Evolutionary conservation across 139 green algal genomes (phyloP), one percentile per base, ranked within the genome.

Genomic region (Chlamydomonas sphaeroides): DNA sequence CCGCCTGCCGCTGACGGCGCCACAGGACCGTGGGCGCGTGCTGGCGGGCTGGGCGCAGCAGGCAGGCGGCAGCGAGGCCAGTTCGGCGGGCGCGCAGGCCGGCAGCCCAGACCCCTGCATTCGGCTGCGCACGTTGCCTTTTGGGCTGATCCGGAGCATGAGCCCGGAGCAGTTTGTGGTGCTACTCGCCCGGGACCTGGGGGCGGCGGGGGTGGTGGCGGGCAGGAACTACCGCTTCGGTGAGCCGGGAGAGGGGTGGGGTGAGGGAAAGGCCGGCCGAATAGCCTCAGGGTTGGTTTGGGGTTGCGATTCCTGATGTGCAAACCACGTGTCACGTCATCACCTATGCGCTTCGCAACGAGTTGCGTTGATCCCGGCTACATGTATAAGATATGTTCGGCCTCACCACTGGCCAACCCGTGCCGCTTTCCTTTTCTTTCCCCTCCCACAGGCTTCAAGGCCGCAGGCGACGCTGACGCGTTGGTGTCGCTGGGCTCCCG

Each of bases 181-280:
- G n/a, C 67, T 96, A 49, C 89, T 99, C 20, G 91, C 90, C 8
- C 0, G 85, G 32, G 87, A 98, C 48, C 87, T 98, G 51, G 42
- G 84, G 7, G 95, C 93, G 30, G 77, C 86, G 20, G 96, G 95
- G 14, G 91, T 98, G 32, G 96, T 98, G 36, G 94, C 96, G 32
- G 96, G 96, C 17, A 32, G 83, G 18, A 98, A 98, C 73, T 98
- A 97, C 80, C 89, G 95, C 32, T 98, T 98, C 92, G 95, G 95
- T 94, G 78, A 78, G 88, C n/a, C n/a, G n/a, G 39, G 61, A n/a
- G n/a, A 28, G 21, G 35, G 35, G 65, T 5, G 21, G 5, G 5
- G 59, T 4, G 30, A 5, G n/a, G 61, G 61, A 1, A 26, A n/a
- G 61, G 61, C 56, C 15, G 21, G 21, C 11, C 21, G 21, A 63